Evolutionary conservation across 139 green algal species (phyloP).

Genomic region (Chlorella sp.): DNA sequence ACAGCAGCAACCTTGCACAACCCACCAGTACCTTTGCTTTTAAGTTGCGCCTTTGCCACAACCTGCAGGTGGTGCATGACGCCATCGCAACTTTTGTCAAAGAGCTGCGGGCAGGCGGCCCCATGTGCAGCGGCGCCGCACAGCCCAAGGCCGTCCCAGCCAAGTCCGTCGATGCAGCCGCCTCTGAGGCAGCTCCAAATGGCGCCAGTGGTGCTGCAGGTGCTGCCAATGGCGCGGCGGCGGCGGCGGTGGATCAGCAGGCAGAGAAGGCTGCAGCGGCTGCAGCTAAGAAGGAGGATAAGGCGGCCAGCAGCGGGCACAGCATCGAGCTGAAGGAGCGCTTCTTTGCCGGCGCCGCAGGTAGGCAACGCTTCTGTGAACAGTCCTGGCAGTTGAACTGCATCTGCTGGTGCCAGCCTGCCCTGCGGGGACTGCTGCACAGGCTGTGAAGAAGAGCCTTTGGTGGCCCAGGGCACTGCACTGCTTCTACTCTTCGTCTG

Average conservation of each 20-base stretch:
- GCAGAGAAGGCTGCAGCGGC: slow-evolving; percentile 10
- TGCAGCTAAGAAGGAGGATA: neutral
- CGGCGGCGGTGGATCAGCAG: neutral
- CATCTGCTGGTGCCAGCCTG: too few species aligned
- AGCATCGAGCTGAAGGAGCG: slow-evolving; percentile 66
- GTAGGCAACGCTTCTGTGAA: neutral
- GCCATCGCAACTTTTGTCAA: slow-evolving; percentile 63
- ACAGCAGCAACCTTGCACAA: too few species aligned
- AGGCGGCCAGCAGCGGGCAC: slow-evolving; percentile 18
- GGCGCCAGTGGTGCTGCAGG: neutral
- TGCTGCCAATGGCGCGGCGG: neutral
- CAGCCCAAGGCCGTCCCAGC: slow-evolving; percentile 10
- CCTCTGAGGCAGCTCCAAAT: neutral
- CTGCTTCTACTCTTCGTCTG: neutral
- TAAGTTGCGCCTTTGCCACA: too few species aligned
- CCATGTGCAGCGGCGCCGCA: slow-evolving; percentile 17
- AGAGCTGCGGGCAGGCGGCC: slow-evolving; percentile 72
- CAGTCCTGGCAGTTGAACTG: neutral
- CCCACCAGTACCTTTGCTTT: too few species aligned
- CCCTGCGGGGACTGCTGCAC: neutral
- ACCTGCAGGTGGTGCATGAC: slow-evolving; percentile 53
- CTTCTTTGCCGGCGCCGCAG: slow-evolving; percentile 66
- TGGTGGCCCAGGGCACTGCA: neutral
- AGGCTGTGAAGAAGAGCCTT: neutral
- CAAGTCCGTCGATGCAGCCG: slow-evolving; percentile 1